Percentiles rank a stretch among this genome's conserved stretches.
phyloP scores from a whole-genome alignment of 495 filamentous ascomycete species.

The Entonaema liquescens region DNA sequence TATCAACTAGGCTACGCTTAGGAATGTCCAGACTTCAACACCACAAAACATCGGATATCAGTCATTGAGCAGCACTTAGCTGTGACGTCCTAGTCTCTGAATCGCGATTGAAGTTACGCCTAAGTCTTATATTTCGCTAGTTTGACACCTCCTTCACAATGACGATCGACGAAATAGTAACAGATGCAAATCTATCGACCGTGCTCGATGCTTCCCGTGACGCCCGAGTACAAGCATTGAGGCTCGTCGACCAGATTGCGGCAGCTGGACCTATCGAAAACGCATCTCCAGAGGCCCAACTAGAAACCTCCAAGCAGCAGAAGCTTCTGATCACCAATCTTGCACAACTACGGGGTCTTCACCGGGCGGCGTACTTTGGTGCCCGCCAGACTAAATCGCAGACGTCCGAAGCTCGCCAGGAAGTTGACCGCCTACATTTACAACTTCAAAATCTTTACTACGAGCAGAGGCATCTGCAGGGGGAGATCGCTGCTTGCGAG shows the following conservation, averaged over 20 bases:
- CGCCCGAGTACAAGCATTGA: constrained; percentile 75
- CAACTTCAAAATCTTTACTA: constrained; percentile 97
- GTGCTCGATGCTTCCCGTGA: constrained; percentile 75
- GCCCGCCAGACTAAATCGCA: constrained; percentile 86
- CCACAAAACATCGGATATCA: neutral
- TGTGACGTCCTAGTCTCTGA: neutral
- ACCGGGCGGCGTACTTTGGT: constrained; percentile 79
- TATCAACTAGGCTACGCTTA: no score
- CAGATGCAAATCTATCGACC: constrained; percentile 72
- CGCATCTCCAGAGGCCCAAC: constrained; percentile 59
- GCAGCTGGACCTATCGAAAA: constrained; percentile 47
- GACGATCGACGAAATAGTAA: constrained; percentile 67
- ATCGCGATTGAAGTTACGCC: neutral
- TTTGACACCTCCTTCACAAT: constrained; percentile 37
- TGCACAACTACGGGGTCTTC: constrained; percentile 80
- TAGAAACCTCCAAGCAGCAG: constrained; percentile 77
- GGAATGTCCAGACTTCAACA: neutral
- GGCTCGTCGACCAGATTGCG: constrained; percentile 66
- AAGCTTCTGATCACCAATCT: constrained; percentile 82
- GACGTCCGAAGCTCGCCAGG: constrained; percentile 86
- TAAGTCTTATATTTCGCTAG: neutral
- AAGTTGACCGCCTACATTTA: constrained; percentile 90
- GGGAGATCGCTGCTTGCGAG: constrained; percentile 91
- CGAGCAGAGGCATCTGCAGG: constrained; percentile 87
- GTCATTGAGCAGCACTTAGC: neutral